Conservation (phyloP, 768 basidiomycete species). For the Naganishia kalamii region DNA sequence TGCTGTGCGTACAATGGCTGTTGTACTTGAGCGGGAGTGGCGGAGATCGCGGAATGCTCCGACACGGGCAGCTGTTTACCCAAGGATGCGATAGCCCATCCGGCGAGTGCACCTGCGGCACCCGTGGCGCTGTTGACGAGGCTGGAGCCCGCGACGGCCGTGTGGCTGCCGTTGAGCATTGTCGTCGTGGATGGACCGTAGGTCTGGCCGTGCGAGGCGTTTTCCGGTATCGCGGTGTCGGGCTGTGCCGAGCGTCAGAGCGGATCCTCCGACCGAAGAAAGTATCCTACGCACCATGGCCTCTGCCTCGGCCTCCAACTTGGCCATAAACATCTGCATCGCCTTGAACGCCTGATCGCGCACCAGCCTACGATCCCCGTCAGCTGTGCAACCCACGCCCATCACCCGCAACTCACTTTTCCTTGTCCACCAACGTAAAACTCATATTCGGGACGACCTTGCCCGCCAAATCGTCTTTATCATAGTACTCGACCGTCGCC, state of each 20-base stretch:
- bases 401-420: slow-evolving; percentile 60
- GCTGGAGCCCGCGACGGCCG: slow-evolving; percentile 22
- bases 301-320: slow-evolving; percentile 68
- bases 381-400: not conserved
- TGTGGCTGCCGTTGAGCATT: slow-evolving; percentile 33
- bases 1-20: not conserved
- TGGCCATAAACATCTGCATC: slow-evolving; percentile 76
- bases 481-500: slow-evolving; percentile 86
- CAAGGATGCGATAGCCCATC: slow-evolving; percentile 90
- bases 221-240: slow-evolving; percentile 51
- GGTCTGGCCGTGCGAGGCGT: slow-evolving; percentile 23
- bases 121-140: slow-evolving; percentile 82
- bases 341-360: slow-evolving; percentile 95
- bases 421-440: slow-evolving; percentile 75
- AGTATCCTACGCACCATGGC: slow-evolving; percentile 64
- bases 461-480: slow-evolving; percentile 74
- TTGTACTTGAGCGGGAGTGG: slow-evolving; percentile 40
- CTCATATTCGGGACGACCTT: slow-evolving; percentile 84
- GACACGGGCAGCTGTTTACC: slow-evolving; percentile 69
- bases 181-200: slow-evolving; percentile 42
- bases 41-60: slow-evolving; percentile 64
- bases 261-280: not conserved
- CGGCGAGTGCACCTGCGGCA: slow-evolving; percentile 83
- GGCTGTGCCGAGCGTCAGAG: slow-evolving; percentile 49
- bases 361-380: slow-evolving; percentile 58